Percentiles rank a stretch among this genome's conserved stretches.
Evolutionary conservation across 345 rosid species (phyloP).

Genomic region (Psidium friedrichsthalianum): DNA sequence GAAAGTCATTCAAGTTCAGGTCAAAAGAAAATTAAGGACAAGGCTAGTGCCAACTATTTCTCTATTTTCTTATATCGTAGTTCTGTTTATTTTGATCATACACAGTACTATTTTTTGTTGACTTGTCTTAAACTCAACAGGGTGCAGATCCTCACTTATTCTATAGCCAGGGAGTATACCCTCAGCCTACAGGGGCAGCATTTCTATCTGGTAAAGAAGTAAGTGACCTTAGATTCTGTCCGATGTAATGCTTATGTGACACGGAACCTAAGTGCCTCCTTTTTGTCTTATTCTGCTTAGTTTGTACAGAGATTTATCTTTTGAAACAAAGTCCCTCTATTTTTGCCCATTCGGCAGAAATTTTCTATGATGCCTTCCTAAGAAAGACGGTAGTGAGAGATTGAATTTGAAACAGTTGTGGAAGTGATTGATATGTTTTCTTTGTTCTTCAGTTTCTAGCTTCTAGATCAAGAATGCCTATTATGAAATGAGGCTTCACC

Average conservation of each 20-base stretch:
- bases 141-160: slow-evolving; percentile 52
- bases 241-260: background rate
- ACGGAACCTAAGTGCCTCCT: background rate
- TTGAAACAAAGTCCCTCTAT: background rate
- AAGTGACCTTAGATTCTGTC: slow-evolving; percentile 1
- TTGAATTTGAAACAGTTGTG: background rate
- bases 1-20: slow-evolving; percentile 30
- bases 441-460: background rate
- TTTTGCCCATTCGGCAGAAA: background rate
- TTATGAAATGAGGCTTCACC: background rate
- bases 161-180: slow-evolving; percentile 69
- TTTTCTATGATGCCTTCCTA: background rate
- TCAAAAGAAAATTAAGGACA: slow-evolving; percentile 49
- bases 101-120: background rate
- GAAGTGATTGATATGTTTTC: background rate
- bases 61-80: background rate
- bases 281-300: background rate
- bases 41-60: slow-evolving; percentile 36
- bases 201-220: slow-evolving; percentile 64
- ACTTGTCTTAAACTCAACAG: slow-evolving; percentile 18
- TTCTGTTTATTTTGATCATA: background rate
- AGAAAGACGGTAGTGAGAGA: background rate
- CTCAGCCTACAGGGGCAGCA: slow-evolving; percentile 48
- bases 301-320: background rate
- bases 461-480: background rate